Evolutionary conservation across 345 rosid species (phyloP), one percentile per base, ranked within the genome.

Genomic region (Dipteronia sinensis): DNA sequence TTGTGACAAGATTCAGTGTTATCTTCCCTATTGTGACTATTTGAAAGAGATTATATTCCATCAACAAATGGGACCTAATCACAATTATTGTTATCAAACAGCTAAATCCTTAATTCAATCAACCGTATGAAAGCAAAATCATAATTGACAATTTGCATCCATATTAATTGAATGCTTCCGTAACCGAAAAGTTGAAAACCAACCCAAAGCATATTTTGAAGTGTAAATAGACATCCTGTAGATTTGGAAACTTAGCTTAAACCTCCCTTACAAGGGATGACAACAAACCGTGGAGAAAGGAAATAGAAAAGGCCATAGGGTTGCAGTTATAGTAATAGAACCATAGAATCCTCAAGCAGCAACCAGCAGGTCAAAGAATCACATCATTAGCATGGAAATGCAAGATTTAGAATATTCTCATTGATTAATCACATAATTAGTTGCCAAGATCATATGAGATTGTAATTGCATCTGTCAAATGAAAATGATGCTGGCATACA

Each of bases 1-100:
- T 10, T 67, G 15, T 1, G 8, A 62, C 72, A 79, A 77, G 79
- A 77, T 79, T 82, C 80, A 72, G 12, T 34, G 40, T 66, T 66
- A 70, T 79, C 85, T 47, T 55, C 38, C 56, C 64, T 6, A 67
- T 22, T 20, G 64, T 7, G 38, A 72, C 75, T 47, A 27, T 47
- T 6, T 11, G 59, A 44, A 78, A 19, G 23, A 40, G 51, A 58
- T 69, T 44, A 77, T 73, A 77, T 77, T 79, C 79, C 70, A 71
- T 22, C 69, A 73, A 65, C 49, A 53, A 27, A 66, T 69, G 73
- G 17, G 81, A 42, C n/a, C 38, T 20, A 42, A 53, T 69, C 72
- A 23, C 46, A 27, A 29, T 42, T 65, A 20, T 11, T 46, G 15
- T 44, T 10, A 53, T 55, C 53, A 58, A 66, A 47, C 47, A 38